These are phyloP conservation scores for Cyclotella cryptica DNA, from an alignment of 108 stramenopile species.

Conservation along the genomic window DNA sequence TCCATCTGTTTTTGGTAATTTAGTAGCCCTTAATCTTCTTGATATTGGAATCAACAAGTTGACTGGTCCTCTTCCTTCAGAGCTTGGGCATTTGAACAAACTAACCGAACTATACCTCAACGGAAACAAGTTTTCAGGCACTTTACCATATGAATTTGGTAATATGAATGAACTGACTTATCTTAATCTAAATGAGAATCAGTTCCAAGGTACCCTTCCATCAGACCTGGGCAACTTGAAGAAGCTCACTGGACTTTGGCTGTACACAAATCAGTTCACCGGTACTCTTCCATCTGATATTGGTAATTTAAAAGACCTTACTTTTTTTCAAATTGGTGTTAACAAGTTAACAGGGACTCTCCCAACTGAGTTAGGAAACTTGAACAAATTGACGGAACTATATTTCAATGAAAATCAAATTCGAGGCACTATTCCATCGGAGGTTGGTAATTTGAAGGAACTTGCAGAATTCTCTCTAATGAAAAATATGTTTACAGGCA, in stretches of 20 bases:
- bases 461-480: not conserved
- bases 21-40: not conserved
- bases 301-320: not conserved
- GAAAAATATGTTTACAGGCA: not conserved
- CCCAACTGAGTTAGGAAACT: not conserved
- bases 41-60: not conserved
- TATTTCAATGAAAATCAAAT: not conserved
- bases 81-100: not conserved
- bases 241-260: not conserved
- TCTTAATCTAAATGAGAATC: not conserved
- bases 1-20: not conserved
- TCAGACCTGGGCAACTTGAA: not conserved
- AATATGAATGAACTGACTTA: not conserved
- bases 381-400: not conserved
- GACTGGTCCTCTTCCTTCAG: not conserved
- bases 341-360: constrained; percentile 3
- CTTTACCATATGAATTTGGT: not conserved
- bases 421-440: not conserved
- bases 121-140: not conserved
- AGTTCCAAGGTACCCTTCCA: not conserved
- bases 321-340: not conserved
- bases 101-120: not conserved
- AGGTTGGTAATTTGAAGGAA: not conserved
- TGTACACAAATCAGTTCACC: not conserved
- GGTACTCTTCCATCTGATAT: not conserved